Evolutionary conservation across 257 asterid species (phyloP).

Genomic region (Leonotis leonurus): DNA sequence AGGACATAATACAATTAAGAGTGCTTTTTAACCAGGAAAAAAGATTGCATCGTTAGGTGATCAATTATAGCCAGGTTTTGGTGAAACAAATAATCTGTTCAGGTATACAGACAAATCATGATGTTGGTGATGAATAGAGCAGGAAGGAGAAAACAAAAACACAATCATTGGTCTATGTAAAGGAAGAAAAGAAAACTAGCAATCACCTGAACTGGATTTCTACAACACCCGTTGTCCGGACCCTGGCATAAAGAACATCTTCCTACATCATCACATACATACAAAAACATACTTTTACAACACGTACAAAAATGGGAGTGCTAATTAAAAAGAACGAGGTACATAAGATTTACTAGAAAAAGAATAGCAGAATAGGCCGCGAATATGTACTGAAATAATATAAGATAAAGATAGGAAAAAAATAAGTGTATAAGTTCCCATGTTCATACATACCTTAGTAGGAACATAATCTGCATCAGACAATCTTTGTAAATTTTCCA

Average conservation of each 20-base stretch:
- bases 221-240: conserved; percentile 97
- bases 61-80: neutral
- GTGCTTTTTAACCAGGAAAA: neutral
- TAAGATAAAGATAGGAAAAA: neutral
- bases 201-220: conserved; percentile 98
- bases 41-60: neutral
- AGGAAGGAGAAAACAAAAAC: neutral
- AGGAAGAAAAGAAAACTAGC: conserved; percentile 17
- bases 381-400: neutral
- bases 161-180: neutral
- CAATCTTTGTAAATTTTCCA: conserved; percentile 82
- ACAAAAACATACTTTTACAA: conserved; percentile 11
- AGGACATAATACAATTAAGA: neutral
- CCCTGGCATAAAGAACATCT: conserved; percentile 96
- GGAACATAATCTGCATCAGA: conserved; percentile 75
- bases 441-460: conserved; percentile 56
- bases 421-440: neutral
- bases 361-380: neutral
- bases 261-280: conserved; percentile 55
- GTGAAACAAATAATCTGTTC: neutral
- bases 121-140: neutral
- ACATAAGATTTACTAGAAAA: neutral
- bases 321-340: neutral
- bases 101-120: conserved; percentile 1
- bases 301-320: neutral